phyloP scores from a whole-genome alignment of 306 rosid genomes.

The Carpinus fangiana region DNA sequence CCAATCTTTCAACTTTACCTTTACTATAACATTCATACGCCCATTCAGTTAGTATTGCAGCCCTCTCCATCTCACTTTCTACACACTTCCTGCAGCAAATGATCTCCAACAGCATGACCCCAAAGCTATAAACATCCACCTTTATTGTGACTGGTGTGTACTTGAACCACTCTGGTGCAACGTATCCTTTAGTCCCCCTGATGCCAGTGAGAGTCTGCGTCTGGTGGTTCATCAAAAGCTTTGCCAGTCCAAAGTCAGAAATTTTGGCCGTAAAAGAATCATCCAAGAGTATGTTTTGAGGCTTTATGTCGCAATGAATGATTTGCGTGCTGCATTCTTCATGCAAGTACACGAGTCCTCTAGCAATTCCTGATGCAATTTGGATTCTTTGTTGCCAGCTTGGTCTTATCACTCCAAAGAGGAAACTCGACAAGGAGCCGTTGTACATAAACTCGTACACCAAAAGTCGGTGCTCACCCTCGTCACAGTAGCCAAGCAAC shows the following conservation, averaged over 20 bases:
- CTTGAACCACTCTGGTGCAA: conserved; percentile 6
- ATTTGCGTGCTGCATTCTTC: conserved; percentile 6
- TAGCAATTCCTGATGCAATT: background rate
- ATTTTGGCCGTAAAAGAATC: conserved; percentile 2
- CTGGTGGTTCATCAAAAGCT: conserved; percentile 2
- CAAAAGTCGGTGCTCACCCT: conserved; percentile 2
- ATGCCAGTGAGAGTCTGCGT: background rate
- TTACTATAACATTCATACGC: background rate
- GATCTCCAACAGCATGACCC: conserved; percentile 8
- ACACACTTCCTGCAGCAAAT: background rate
- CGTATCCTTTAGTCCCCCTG: conserved; percentile 8
- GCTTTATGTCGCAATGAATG: conserved; percentile 4
- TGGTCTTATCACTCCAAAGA: background rate
- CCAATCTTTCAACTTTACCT: background rate
- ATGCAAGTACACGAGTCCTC: conserved; percentile 1
- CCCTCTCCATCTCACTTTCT: conserved; percentile 11
- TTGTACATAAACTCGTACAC: conserved; percentile 10
- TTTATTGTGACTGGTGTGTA: background rate
- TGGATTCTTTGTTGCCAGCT: conserved; percentile 3
- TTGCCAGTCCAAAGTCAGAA: conserved; percentile 5
- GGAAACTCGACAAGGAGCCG: conserved; percentile 4
- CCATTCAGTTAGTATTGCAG: background rate
- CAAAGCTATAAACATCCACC: conserved; percentile 4
- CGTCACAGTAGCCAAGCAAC: conserved; percentile 7
- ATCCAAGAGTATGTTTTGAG: conserved; percentile 7